These are phyloP conservation scores for Citrullus amarus DNA, from an alignment of 306 rosid genomes.

Conservation along the genomic window DNA sequence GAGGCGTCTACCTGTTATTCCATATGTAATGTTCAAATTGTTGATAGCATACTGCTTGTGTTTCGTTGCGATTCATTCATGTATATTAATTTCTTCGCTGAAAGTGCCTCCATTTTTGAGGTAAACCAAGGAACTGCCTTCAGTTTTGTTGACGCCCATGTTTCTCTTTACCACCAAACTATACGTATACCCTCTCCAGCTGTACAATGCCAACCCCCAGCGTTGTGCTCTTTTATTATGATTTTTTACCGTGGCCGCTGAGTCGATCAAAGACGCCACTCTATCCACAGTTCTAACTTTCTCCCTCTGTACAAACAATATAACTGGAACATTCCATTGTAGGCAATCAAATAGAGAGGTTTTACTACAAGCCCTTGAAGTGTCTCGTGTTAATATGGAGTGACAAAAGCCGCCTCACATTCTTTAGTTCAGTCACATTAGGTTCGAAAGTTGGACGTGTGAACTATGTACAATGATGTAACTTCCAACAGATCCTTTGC, in stretches of 20 bases:
- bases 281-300: neutral
- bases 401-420: neutral
- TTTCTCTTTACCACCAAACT: neutral
- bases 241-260: neutral
- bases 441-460: neutral
- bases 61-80: neutral
- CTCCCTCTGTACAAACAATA: slow-evolving; percentile 7
- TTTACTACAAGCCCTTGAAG: neutral
- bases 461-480: neutral
- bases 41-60: neutral
- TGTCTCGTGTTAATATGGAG: neutral
- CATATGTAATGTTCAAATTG: neutral
- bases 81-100: slow-evolving; percentile 1
- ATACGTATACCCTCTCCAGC: neutral
- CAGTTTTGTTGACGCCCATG: neutral
- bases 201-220: neutral
- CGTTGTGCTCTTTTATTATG: neutral
- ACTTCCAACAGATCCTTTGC: neutral
- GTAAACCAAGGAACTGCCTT: slow-evolving; percentile 3
- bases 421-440: neutral
- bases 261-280: neutral
- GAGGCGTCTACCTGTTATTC: neutral
- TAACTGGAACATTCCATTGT: neutral
- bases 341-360: neutral
- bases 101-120: slow-evolving; percentile 1